phyloP scores from a whole-genome alignment of 371 early-diverging fungal genomes.

The Rhizopus sp. region DNA sequence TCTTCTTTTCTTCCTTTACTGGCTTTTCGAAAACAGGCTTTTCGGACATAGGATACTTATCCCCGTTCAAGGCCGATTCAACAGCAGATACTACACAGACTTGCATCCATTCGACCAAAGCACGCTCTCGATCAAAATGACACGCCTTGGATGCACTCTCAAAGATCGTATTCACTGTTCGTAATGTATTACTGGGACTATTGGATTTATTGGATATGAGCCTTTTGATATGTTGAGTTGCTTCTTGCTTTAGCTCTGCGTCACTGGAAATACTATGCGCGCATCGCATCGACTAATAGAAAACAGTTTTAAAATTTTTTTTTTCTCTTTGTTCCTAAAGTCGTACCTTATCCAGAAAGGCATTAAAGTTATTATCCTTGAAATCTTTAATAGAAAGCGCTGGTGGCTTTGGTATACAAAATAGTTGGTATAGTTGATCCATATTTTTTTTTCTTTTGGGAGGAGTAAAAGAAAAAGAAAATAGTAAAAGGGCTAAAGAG shows the following conservation, averaged over 20 bases:
- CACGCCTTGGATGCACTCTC: constrained; percentile 29
- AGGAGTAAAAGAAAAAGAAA: constrained; percentile 1
- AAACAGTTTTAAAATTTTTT: not conserved
- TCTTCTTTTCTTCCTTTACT: constrained; percentile 4
- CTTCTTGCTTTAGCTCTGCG: constrained; percentile 19
- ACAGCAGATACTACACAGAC: constrained; percentile 39
- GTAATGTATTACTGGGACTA: constrained; percentile 32
- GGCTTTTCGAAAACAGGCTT: constrained; percentile 15
- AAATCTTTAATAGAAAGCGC: constrained; percentile 17
- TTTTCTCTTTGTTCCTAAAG: constrained; percentile 2
- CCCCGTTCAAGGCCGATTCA: constrained; percentile 23
- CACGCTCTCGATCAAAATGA: constrained; percentile 30
- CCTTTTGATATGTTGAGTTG: constrained; percentile 22
- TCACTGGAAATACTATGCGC: constrained; percentile 21
- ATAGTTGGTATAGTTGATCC: constrained; percentile 23
- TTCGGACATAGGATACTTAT: constrained; percentile 1
- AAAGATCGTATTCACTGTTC: constrained; percentile 36
- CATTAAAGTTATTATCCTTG: constrained; percentile 18
- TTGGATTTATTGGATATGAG: constrained; percentile 33
- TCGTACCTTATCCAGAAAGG: constrained; percentile 28
- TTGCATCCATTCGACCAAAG: constrained; percentile 45
- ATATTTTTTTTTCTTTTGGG: constrained; percentile 1
- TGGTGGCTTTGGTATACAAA: constrained; percentile 24
- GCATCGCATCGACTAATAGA: constrained; percentile 23
- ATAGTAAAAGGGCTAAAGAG: not conserved